Evolutionary conservation across 441 rosid genomes (phyloP), one percentile per base, ranked within the genome.

Genomic region (Jatropha multifida): DNA sequence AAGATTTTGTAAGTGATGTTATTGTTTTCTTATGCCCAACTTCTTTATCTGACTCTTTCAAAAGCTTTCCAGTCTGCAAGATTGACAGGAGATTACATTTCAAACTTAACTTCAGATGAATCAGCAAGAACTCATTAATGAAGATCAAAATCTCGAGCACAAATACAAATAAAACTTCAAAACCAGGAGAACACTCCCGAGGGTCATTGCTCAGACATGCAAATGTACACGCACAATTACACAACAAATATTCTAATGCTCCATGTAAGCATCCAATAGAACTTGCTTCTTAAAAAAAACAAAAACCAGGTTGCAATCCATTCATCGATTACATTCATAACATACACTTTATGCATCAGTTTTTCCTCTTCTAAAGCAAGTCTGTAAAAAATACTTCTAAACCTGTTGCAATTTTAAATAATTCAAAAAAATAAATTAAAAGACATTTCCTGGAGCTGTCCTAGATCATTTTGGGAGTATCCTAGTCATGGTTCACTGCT

Each of bases 31-130:
- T 93, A 79, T 93, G 99, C 61, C 97, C 97, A 26, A 76, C 72
- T 82, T 93, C 98, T 54, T 65, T 85, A 65, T 89, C 88, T 2
- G 94, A 81, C 79, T 90, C 92, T 64, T 82, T 86, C 65, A 94
- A 84, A 75, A 94, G 68, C 77, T 89, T 90, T 37, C 99, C 98
- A 5, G 98, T 92, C 99, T 95, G 79, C 71, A 80, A 77, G 74
- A 42, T 54, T 44, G 38, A 69, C 38, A 64, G 49, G 69, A 55
- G 59, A 69, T 32, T 18, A 55, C 46, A 74, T 23, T 15, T 42
- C 10, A 77, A 69, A 20, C 65, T 51, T 27, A 58, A 11, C 32
- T 42, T 12, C 46, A 67, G 51, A 68, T 5, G 14, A 27, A 11
- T 26, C 23, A 66, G 12, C 12, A 65, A 23, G 59, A 41, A 32